Evolutionary conservation across 2,329 filamentous ascomycete species (phyloP), one percentile per base, ranked within the genome.

Genomic region (Endoconidiophora polonica): DNA sequence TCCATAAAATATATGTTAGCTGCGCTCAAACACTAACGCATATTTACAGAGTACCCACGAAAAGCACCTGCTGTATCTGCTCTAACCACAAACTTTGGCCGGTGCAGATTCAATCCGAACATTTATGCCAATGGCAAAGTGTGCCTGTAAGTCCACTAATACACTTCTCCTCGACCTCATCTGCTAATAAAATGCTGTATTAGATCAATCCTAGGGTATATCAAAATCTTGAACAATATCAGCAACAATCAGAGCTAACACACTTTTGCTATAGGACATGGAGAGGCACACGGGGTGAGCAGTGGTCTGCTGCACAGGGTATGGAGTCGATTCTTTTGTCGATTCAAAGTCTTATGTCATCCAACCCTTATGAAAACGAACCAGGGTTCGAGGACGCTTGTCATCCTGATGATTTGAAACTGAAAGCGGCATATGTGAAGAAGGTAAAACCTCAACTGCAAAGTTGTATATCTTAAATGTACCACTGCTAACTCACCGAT

Each of bases 231-330:
- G n/a, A 33, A n/a, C 16, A 23, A 5, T 33, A 12, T 33, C 7
- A 33, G 9, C 16, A 10, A 3, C 4, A 5, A 20, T 55, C 58
- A 52, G 58, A 46, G 49, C 57, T 59, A 52, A 50, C 41, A 22
- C 7, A 59, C 52, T 24, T 12, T n/a, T 33, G 12, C 9, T 5
- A n/a, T 57, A 93, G 88, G 52, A 98, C 91, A 61, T 98, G 91
- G 91, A 76, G 83, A 46, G 88, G 88, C 24, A 83, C 94, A 60
- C 74, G 78, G 14, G 86, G 88, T 50, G 91, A 96, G 64, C 81
- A 95, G 62, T 98, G 91, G 91, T 95, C 88, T 14, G 87, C 88
- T 14, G 91, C 90, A 1, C 91, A 96, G 63, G 90, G 91, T 5
- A 71, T 98, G 1, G 91, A 96, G 63, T 96, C 90, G 1, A 86